Percentiles rank a stretch among this genome's conserved stretches.
Evolutionary conservation across 2,329 filamentous ascomycete species (phyloP).

Genomic region (Trichoderma aggressivum): DNA sequence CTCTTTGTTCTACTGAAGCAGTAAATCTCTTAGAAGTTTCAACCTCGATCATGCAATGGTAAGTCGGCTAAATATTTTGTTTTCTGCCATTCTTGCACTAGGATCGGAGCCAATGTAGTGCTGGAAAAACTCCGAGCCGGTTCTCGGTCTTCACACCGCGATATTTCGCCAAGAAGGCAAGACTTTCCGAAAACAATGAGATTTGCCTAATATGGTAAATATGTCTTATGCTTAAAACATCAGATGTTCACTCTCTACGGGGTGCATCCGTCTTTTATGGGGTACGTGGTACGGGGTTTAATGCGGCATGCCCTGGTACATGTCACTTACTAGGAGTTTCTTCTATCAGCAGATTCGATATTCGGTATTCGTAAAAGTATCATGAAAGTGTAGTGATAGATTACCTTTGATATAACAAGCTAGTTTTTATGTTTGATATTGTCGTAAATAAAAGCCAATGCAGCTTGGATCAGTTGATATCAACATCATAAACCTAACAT

Average conservation of each 20-base stretch:
- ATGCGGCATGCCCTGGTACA: not conserved
- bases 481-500: not conserved
- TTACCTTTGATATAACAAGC: not conserved
- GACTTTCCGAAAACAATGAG: not conserved
- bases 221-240: not conserved
- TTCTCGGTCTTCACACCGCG: not conserved
- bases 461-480: not conserved
- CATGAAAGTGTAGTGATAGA: not conserved
- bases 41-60: fast-evolving
- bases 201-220: not conserved
- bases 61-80: not conserved
- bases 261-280: not conserved
- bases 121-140: not conserved
- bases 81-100: not conserved
- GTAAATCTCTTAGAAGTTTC: not conserved
- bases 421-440: not conserved
- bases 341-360: not conserved
- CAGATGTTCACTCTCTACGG: not conserved
- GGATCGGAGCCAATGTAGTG: not conserved
- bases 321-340: not conserved
- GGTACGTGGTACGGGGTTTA: not conserved
- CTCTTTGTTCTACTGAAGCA: not conserved
- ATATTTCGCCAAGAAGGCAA: not conserved
- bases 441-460: not conserved
- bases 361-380: not conserved